Conservation (phyloP, 768 basidiomycete species). For the Leccinum barrowsii region DNA sequence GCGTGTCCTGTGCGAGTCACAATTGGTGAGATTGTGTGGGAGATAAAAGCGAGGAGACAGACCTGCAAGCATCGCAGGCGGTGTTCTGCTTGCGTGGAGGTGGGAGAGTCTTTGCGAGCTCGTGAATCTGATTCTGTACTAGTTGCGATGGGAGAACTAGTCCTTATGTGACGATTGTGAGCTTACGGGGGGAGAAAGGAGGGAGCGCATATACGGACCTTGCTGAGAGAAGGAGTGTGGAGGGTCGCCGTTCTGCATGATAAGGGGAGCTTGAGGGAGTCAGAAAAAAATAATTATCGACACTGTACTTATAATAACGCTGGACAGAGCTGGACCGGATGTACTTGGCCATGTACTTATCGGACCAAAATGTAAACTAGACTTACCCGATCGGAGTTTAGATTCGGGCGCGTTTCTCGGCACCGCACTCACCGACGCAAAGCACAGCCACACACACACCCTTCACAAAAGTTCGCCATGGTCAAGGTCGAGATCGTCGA, state of each 20-base stretch:
- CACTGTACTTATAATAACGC: slow-evolving; percentile 25
- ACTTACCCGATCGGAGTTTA: slow-evolving; percentile 24
- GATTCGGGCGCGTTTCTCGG: slow-evolving; percentile 21
- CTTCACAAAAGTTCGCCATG: slow-evolving; percentile 44
- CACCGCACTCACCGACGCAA: slow-evolving; percentile 24
- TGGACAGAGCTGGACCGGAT: not conserved
- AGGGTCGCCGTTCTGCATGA: slow-evolving; percentile 31
- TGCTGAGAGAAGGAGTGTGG: slow-evolving; percentile 34
- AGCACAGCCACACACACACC: slow-evolving; percentile 15
- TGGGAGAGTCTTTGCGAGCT: slow-evolving; percentile 73
- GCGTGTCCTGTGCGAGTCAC: slow-evolving; percentile 52
- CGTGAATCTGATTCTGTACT: slow-evolving; percentile 79
- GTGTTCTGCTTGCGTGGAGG: slow-evolving; percentile 92
- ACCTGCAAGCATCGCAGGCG: slow-evolving; percentile 92
- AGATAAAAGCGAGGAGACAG: slow-evolving; percentile 8
- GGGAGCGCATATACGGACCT: slow-evolving; percentile 15
- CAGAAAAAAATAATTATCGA: slow-evolving; percentile 23
- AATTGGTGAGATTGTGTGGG: slow-evolving; percentile 1
- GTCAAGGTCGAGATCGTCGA: slow-evolving; percentile 92
- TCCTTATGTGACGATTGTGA: slow-evolving; percentile 35
- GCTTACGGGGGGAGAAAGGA: not conserved
- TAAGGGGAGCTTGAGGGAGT: slow-evolving; percentile 13
- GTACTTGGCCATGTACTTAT: slow-evolving; percentile 27
- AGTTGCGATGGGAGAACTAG: slow-evolving; percentile 61
- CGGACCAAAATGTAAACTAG: slow-evolving; percentile 4